Evolutionary conservation across 2,329 filamentous ascomycete species (phyloP), one percentile per base, ranked within the genome.

Genomic region (Cytospora mali): DNA sequence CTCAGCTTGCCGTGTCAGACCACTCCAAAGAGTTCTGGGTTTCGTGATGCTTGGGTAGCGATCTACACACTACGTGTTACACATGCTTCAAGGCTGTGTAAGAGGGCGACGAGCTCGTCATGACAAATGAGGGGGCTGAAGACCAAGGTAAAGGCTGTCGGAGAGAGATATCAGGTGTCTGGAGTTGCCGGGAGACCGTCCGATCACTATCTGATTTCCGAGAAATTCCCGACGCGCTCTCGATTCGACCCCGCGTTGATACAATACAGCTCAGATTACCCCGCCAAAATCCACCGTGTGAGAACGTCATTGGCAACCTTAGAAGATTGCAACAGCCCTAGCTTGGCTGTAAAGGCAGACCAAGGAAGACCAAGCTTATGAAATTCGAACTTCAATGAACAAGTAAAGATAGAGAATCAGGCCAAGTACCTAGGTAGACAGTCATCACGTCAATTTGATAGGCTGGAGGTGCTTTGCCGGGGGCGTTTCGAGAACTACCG

Each of bases 391-490:
- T 14, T 5, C 18, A 42, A 21, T 21, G 39, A 5, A 10, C 18
- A 21, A 42, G n/a, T 42, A n/a, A 9, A 42, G 18, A 21, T 42
- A 21, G 16, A 42, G 7, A 16, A 4, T 35, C 13, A 5, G 7
- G 33, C 16, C 7, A 16, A 35, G 10, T n/a, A n/a, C n/a, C n/a
- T 6, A 10, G 31, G 31, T n/a, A 21, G 42, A 46, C 13, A 46
- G n/a, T 23, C 21, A 46, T n/a, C 16, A 46, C n/a, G 13, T 23
- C 42, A 23, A 46, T 46, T 13, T 23, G 49, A 25, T 58, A 52
- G 48, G 46, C 49, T n/a, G n/a, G 57, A 59, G 23, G 50, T 50
- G n/a, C 31, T 48, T 59, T 46, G 51, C 31, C 33, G n/a, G 42
- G n/a, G 23, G 35, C 42, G 39, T 35, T 53, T 28, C 35, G 57